Base-by-base conservation (phyloP, 371 early-diverging fungal genomes). In the Basidiobolus meristosporus region DNA sequence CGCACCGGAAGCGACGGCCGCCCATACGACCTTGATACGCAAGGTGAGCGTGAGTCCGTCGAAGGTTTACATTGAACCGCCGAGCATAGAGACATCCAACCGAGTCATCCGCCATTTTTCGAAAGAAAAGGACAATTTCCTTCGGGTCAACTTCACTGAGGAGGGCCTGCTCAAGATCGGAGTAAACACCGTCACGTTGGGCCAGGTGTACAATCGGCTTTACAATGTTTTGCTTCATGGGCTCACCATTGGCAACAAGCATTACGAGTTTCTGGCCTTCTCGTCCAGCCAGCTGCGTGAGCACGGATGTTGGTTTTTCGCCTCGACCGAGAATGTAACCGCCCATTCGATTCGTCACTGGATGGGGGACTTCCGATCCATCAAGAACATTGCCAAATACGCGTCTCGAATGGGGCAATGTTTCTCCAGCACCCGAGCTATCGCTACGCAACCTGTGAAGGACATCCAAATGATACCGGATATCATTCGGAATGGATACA, bases 361-460 rank as follows among this genome's bases (percentile, higher is more conserved):
- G 76, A 71, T 82, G 70, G 87, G 87, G 10, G 62, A 70, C 5
- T 82, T 87, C 45, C 57, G 62, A 0, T 54, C 60, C 11, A 74
- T 77, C 36, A 64, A 70, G 26, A 68, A 63, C 9, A 68, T 81
- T 16, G 80, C 82, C 11, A 80, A 82, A 46, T 70, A 68, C 39
- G 73, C 73, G 0, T 59, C 70, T 2, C 64, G 81, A 1, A 77
- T 85, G 68, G 82, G 81, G 0, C 81, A 82, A 53, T 73, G 77
- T 42, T 80, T 82, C 45, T 75, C 78, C 0, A 68, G 75, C 1
- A 76, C 80, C 0, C 48, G 59, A 0, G 68, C 68, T 14, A 66
- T 70, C 3, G 44, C 46, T 2, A 54, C 49, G 3, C 41, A 70
- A 4, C 26, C 52, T 0, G 22, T 33, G 0, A 21, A 56, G 0